Conservation (phyloP, 2,329 filamentous ascomycete genomes). For the Leptographium lundbergii region DNA sequence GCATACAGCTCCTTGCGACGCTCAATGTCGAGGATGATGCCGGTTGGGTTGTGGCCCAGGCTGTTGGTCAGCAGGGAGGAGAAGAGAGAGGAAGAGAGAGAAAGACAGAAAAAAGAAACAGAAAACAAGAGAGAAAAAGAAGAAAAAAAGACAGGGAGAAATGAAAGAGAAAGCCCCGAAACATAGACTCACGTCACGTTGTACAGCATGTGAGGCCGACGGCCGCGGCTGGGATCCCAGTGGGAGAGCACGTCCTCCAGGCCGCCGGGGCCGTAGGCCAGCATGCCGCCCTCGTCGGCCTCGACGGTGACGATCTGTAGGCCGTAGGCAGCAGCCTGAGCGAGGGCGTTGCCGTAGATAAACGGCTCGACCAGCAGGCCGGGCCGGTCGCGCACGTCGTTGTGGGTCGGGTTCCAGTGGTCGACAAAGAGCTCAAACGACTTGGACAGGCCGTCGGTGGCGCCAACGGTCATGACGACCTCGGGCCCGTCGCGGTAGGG, state of each 20-base stretch:
- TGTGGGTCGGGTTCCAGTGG: slow-evolving; percentile 53
- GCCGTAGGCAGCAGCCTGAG: slow-evolving; percentile 53
- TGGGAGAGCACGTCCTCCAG: slow-evolving; percentile 66
- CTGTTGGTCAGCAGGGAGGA: slow-evolving; percentile 27
- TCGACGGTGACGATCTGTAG: slow-evolving; percentile 61
- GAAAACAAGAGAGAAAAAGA: background rate
- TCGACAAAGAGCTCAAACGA: slow-evolving; percentile 62
- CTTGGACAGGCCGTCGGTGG: slow-evolving; percentile 79
- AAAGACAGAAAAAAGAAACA: background rate
- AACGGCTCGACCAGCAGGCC: slow-evolving; percentile 70
- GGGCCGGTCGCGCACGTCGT: slow-evolving; percentile 57
- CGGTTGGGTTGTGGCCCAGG: slow-evolving; percentile 85
- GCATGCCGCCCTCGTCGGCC: slow-evolving; percentile 71
- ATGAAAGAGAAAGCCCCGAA: background rate
- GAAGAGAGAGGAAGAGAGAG: background rate
- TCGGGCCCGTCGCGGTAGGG: slow-evolving; percentile 69
- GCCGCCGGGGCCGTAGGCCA: slow-evolving; percentile 58
- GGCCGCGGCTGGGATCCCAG: slow-evolving; percentile 66
- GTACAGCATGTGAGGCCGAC: slow-evolving; percentile 73
- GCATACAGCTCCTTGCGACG: slow-evolving; percentile 69
- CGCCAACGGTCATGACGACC: slow-evolving; percentile 66
- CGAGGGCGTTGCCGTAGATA: slow-evolving; percentile 65
- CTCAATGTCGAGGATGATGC: slow-evolving; percentile 58
- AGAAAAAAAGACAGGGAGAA: slow-evolving; percentile 24
- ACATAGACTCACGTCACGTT: slow-evolving; percentile 76